Evolutionary conservation across 1,139 yeast genomes (phyloP).

Genomic region (Kodamaea sp.): DNA sequence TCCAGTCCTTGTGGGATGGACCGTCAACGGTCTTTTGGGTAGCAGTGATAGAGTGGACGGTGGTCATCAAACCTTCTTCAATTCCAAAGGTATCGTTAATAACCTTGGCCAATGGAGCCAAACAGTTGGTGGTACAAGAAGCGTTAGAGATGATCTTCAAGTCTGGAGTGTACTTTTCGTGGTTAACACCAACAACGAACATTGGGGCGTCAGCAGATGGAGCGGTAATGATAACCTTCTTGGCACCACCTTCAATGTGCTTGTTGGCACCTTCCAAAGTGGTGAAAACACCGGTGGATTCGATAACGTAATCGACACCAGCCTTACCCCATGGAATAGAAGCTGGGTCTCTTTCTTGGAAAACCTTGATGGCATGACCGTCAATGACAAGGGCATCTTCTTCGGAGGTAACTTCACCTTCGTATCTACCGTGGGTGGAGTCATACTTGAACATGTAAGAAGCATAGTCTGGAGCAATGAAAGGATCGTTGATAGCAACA

Average conservation of each 20-base stretch:
- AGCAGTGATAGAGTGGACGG: conserved; percentile 87
- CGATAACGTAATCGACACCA: conserved; percentile 77
- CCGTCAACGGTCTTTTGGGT: conserved; percentile 91
- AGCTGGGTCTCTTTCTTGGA: conserved; percentile 77
- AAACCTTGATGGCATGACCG: conserved; percentile 65
- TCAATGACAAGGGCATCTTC: conserved; percentile 59
- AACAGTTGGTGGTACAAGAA: conserved; percentile 88
- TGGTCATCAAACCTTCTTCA: conserved; percentile 87
- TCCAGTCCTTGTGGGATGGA: conserved; percentile 92
- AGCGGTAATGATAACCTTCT: conserved; percentile 85
- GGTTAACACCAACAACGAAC: conserved; percentile 84
- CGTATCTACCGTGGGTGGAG: conserved; percentile 77
- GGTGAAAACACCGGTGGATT: conserved; percentile 90
- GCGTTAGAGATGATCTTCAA: conserved; percentile 76
- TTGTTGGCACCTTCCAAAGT: conserved; percentile 70
- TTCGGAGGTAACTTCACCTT: conserved; percentile 61
- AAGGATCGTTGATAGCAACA: conserved; percentile 81
- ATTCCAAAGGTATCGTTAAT: conserved; percentile 76
- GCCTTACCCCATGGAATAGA: conserved; percentile 77
- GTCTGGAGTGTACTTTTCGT: conserved; percentile 67
- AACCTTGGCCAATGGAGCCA: conserved; percentile 85
- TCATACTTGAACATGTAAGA: conserved; percentile 88
- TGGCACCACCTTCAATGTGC: conserved; percentile 83
- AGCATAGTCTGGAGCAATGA: conserved; percentile 79
- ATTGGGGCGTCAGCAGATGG: conserved; percentile 87